Base-by-base conservation (phyloP, 495 filamentous ascomycete species). In the Lichina pygmaea region DNA sequence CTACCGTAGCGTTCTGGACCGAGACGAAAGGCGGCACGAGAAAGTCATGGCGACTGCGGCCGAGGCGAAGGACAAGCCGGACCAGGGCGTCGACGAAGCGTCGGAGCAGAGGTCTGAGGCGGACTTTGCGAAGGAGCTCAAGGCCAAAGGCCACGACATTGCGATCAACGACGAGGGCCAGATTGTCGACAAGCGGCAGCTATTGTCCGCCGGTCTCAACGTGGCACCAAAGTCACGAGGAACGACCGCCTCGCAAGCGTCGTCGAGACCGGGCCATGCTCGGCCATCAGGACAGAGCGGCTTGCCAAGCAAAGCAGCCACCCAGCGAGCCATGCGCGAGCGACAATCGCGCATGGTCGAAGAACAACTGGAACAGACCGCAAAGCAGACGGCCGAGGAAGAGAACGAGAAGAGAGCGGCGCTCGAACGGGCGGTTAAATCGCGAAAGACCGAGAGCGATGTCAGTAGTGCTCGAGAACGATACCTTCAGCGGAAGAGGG, bases 141-240 rank as follows among this genome's bases (percentile, higher is more conserved):
- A 80, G 50, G 68, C 71, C 24, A 60, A 57, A 43, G 60, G 64
- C 44, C 86, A 80, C 2, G 73, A 72, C 6, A 69, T 93, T 48
- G 66, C 73, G 11, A 59, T 92, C 51, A 95, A 94, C 53, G 89
- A 95, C 50, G 89, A 95, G 42, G 89, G 91, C 0, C 74, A 91
- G 54, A 77, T 97, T 5, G 79, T 92, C 15, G 89, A 97, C 54
- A 94, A 93, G 65, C 70, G 86, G 16, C 81, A 94, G 53, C 61
- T 97, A 13, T 67, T 97, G 11, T 76, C 70, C 42, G 86, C 86
- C 9, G 89, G 89, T 40, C 61, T 97, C 38, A 97, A 97, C 48
- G 66, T 94, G 11, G 70, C 66, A 15, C 64, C 75, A 7, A 78
- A 75, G 51, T 65, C 70, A 10, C 73, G 70, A 50, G 8, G 51